Evolutionary conservation across 1,139 yeast genomes (phyloP).

Genomic region (Zygosaccharomyces pseudobailii): DNA sequence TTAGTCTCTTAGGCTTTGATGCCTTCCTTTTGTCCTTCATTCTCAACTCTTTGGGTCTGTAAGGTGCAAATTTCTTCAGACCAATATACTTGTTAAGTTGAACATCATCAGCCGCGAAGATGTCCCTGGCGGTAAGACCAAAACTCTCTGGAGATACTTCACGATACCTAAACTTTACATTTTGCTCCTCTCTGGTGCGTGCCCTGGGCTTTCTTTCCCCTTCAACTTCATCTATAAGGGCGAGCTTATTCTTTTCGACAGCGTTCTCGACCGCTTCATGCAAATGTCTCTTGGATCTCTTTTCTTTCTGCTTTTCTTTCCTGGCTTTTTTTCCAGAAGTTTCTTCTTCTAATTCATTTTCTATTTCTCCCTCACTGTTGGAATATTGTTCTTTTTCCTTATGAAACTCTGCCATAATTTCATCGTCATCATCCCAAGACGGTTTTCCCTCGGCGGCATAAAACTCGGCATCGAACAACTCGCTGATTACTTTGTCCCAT

Average conservation of each 20-base stretch:
- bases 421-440: slow-evolving; percentile 51
- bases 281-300: slow-evolving; percentile 57
- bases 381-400: slow-evolving; percentile 27
- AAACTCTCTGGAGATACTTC: slow-evolving; percentile 94
- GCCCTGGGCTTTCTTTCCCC: slow-evolving; percentile 44
- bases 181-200: slow-evolving; percentile 38
- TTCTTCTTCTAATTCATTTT: slow-evolving; percentile 29
- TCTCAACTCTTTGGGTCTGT: slow-evolving; percentile 68
- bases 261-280: slow-evolving; percentile 68
- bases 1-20: slow-evolving; percentile 73
- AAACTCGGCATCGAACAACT: slow-evolving; percentile 78
- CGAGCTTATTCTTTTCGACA: slow-evolving; percentile 51
- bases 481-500: slow-evolving; percentile 87
- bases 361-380: slow-evolving; percentile 17
- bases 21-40: slow-evolving; percentile 79
- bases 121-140: slow-evolving; percentile 83
- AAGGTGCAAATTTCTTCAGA: slow-evolving; percentile 89
- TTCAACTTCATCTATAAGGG: slow-evolving; percentile 55
- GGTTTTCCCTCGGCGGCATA: slow-evolving; percentile 59
- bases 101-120: slow-evolving; percentile 81
- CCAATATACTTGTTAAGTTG: slow-evolving; percentile 81
- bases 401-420: slow-evolving; percentile 38
- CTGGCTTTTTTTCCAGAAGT: slow-evolving; percentile 41
- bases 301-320: slow-evolving; percentile 55
- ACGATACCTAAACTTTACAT: slow-evolving; percentile 69